Evolutionary conservation across 2,329 filamentous ascomycete species (phyloP), one percentile per base, ranked within the genome.

Genomic region (Corynespora cassiicola): DNA sequence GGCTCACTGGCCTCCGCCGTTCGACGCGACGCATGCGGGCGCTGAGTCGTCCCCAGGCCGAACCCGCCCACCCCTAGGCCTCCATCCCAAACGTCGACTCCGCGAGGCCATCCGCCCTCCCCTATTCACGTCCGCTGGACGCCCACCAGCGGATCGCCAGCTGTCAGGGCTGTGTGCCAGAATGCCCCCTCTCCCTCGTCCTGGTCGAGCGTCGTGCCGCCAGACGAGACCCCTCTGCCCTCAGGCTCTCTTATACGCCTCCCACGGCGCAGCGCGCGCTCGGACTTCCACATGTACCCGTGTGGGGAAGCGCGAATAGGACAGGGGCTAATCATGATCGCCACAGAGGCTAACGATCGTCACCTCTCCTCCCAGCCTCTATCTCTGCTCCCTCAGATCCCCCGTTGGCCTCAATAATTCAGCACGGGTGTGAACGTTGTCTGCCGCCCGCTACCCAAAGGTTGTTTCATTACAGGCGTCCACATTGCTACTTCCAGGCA

Each of bases 221-320:
- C 31, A 15, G 26, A 24, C 30, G 26, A 36, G 21, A 36, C n/a
- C 29, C 15, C 9, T 20, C 28, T 34, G 36, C 34, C 35, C 24
- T 7, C 26, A 24, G 24, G 22, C 26, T 21, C 23, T 33, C 28
- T 42, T 45, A 38, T 51, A 40, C 37, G 22, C 22, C 14, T 36
- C 20, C 29, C 27, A 33, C 23, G 20, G 21, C 18, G 31, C 25
- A 21, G 19, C 17, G 21, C 36, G 32, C 23, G 29, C 32, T 36
- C 40, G 36, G 43, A 42, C 23, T 10, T 27, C 23, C 23, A 33
- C 18, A 39, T 45, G 36, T 42, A 52, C 37, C 51, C 45, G 51
- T 57, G 50, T 56, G 54, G 51, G 54, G 52, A 53, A 57, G 49
- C 39, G 49, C 52, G 46, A 56, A 35, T 19, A 25, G 27, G 28